Conservation (phyloP, 305 asterid species). For the Fraxinus platypoda region DNA sequence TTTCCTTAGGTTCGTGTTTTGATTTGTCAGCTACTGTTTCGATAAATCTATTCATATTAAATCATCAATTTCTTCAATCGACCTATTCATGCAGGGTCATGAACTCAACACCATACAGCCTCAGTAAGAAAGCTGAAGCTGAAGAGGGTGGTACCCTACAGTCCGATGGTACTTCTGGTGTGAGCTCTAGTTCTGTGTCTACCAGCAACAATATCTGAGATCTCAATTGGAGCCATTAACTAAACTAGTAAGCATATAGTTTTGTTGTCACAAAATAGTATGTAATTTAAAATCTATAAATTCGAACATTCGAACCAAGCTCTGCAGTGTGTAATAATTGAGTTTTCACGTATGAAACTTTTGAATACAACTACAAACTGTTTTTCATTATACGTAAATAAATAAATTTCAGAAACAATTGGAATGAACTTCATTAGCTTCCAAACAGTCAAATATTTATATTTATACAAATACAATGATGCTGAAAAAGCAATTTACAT, state of each 20-base stretch:
- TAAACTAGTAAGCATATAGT: slow-evolving; percentile 7
- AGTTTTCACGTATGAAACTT: not conserved
- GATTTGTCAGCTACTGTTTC: not conserved
- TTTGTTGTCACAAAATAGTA: not conserved
- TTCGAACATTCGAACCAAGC: not conserved
- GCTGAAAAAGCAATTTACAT: not conserved
- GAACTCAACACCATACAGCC: slow-evolving; percentile 57
- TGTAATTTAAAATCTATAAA: not conserved
- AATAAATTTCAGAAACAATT: not conserved
- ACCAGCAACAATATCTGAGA: slow-evolving; percentile 27
- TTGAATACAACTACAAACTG: not conserved
- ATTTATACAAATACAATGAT: not conserved
- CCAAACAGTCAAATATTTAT: not conserved
- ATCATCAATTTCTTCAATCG: not conserved
- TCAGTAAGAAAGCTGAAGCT: slow-evolving; percentile 34
- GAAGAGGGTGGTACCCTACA: slow-evolving; percentile 33
- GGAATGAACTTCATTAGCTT: not conserved
- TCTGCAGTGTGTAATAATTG: not conserved
- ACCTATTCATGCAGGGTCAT: slow-evolving; percentile 41
- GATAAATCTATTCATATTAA: not conserved
- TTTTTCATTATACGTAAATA: not conserved
- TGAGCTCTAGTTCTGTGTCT: slow-evolving; percentile 38
- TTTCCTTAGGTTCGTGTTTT: not conserved
- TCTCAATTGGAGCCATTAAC: slow-evolving; percentile 4
- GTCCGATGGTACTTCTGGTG: slow-evolving; percentile 40